A percentile compares a stretch with the other conserved stretches of the same genome.
Evolutionary conservation across 169 alveolate genomes (phyloP).

Genomic region (Babesia bovis): DNA sequence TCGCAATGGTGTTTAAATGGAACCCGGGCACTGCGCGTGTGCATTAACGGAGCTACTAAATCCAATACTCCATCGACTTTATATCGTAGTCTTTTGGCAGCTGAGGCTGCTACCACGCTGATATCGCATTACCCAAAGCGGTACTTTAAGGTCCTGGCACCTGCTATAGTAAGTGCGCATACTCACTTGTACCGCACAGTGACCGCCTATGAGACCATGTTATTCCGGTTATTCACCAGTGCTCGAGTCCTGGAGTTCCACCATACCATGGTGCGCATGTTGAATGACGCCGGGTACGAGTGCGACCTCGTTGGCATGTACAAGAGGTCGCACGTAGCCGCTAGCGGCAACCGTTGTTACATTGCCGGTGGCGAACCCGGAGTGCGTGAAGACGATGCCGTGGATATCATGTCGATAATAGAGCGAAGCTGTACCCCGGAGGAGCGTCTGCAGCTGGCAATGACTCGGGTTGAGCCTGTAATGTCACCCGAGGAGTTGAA

Average conservation of each 20-base stretch:
- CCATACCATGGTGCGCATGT: conserved; percentile 4
- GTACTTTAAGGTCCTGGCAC: conserved; percentile 13
- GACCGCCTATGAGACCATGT: conserved; percentile 21
- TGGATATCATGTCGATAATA: conserved; percentile 6
- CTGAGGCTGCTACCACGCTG: conserved; percentile 41
- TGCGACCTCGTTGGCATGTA: conserved; percentile 25
- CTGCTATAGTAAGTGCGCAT: conserved; percentile 21
- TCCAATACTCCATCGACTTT: conserved; percentile 8
- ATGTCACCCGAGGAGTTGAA: not conserved
- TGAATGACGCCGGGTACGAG: conserved; percentile 28
- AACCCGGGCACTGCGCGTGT: not conserved
- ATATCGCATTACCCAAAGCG: conserved; percentile 23
- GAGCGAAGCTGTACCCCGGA: not conserved
- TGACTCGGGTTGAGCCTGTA: not conserved
- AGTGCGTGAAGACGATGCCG: conserved; percentile 23
- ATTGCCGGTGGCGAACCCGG: conserved; percentile 1
- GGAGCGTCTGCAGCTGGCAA: conserved; percentile 22
- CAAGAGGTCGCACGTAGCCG: conserved; percentile 31
- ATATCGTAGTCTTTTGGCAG: conserved; percentile 38
- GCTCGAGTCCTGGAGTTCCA: conserved; percentile 14
- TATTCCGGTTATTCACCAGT: conserved; percentile 47
- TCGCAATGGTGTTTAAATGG: conserved; percentile 12
- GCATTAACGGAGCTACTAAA: conserved; percentile 15
- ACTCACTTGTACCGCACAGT: conserved; percentile 16
- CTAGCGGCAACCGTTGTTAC: conserved; percentile 22